Percentiles rank a stretch among this genome's conserved stretches.
phyloP scores from a whole-genome alignment of 2,329 filamentous ascomycete species.

The Chrysosporium keratinophilum region DNA sequence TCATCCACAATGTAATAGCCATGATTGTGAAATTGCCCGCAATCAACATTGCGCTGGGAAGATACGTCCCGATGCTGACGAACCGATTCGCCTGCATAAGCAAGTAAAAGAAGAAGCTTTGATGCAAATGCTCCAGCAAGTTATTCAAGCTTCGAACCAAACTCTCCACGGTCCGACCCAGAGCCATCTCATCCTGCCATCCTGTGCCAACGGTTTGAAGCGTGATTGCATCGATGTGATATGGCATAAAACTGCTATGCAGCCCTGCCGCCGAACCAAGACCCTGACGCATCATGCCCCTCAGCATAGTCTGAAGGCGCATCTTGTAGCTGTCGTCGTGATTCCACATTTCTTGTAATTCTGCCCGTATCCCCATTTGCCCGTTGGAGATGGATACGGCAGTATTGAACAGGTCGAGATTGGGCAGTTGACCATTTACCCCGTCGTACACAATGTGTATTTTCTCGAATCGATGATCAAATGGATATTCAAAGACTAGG shows the following conservation, averaged over 20 bases:
- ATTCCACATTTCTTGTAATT: constrained; percentile 74
- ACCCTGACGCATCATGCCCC: constrained; percentile 86
- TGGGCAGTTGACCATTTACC: constrained; percentile 88
- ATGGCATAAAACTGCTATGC: constrained; percentile 93
- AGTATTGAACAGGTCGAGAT: constrained; percentile 91
- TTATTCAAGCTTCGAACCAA: constrained; percentile 93
- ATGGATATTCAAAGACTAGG: constrained; percentile 85
- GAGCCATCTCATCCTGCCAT: constrained; percentile 95
- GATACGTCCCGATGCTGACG: constrained; percentile 94
- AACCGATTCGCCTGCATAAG: constrained; percentile 86
- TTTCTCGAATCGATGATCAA: constrained; percentile 72
- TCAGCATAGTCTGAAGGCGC: constrained; percentile 75
- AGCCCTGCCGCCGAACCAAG: constrained; percentile 80
- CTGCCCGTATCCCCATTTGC: constrained; percentile 81
- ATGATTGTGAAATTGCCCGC: constrained; percentile 93
- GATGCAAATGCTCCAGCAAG: constrained; percentile 87
- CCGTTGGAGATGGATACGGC: constrained; percentile 76
- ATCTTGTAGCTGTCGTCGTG: constrained; percentile 69
- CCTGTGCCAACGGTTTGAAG: constrained; percentile 81
- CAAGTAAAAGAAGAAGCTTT: constrained; percentile 99
- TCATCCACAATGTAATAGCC: constrained; percentile 86
- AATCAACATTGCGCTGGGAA: constrained; percentile 94
- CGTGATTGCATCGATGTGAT: constrained; percentile 93
- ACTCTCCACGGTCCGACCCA: constrained; percentile 81
- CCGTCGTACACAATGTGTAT: constrained; percentile 92